Conservation (phyloP, 2,329 filamentous ascomycete species). For the Talaromyces rugulosus region DNA sequence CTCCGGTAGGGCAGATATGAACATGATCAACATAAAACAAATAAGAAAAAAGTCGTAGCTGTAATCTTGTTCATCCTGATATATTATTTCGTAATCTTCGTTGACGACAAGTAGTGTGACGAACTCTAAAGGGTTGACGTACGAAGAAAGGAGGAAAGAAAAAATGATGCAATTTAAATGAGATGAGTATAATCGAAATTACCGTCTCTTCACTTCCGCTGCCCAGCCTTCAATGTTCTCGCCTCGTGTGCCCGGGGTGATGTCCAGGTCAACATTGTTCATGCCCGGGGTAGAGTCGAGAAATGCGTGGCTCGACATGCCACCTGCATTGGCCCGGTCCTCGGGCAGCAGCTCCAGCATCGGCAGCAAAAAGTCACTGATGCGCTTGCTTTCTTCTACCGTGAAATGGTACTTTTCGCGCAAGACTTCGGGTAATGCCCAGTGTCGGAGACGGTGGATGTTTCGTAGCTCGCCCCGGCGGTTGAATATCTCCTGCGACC, state of each 20-base stretch:
- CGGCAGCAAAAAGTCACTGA: constrained; percentile 78
- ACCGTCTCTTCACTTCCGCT: constrained; percentile 79
- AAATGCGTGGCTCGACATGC: constrained; percentile 84
- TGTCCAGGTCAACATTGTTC: constrained; percentile 69
- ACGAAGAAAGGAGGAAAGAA: neutral
- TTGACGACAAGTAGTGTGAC: neutral
- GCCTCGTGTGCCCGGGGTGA: constrained; percentile 75
- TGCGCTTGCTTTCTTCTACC: constrained; percentile 71
- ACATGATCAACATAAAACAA: neutral
- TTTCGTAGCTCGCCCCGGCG: constrained; percentile 94
- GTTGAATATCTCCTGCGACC: constrained; percentile 98
- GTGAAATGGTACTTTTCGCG: constrained; percentile 96
- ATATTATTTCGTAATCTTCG: neutral
- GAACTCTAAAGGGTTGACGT: neutral
- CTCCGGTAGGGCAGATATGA: neutral
- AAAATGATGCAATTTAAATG: neutral
- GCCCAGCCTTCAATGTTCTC: constrained; percentile 96
- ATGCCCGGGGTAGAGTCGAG: constrained; percentile 83
- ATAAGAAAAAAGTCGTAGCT: neutral
- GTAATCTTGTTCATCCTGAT: neutral
- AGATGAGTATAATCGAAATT: constrained; percentile 7
- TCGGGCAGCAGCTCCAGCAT: constrained; percentile 89
- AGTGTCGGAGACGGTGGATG: constrained; percentile 92
- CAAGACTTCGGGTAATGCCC: constrained; percentile 88
- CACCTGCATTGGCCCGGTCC: constrained; percentile 87